Percentiles rank a stretch among this genome's conserved stretches.
These are phyloP conservation scores for Ensete glaucum DNA, from an alignment of 176 grass and related monocot species.

Conservation along the genomic window DNA sequence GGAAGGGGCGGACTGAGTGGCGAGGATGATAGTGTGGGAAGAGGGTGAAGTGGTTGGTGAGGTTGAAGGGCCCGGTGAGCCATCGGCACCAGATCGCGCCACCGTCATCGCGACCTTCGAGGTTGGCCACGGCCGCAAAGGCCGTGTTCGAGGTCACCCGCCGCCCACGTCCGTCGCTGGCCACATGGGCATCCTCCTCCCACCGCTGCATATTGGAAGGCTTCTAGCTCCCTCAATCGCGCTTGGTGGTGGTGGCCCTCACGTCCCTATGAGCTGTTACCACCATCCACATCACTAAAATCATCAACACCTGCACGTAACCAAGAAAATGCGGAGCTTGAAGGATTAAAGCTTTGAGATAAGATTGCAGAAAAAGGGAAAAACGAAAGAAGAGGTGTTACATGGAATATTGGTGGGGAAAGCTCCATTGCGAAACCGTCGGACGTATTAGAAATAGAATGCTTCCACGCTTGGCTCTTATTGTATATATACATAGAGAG, in stretches of 20 bases:
- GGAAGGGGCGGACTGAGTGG: conserved; percentile 29
- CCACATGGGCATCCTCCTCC: conserved; percentile 35
- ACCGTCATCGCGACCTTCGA: conserved; percentile 29
- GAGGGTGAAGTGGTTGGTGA: conserved; percentile 96
- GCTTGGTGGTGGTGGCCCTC: not conserved
- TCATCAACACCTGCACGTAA: not conserved
- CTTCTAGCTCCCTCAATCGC: not conserved
- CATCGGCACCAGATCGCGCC: conserved; percentile 60
- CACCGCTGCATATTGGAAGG: not conserved
- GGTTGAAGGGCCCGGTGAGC: conserved; percentile 95
- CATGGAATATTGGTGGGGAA: not conserved
- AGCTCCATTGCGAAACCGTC: not conserved
- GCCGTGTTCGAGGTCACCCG: conserved; percentile 64
- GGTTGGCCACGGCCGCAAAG: conserved; percentile 48
- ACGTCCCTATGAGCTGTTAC: not conserved
- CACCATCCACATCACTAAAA: not conserved
- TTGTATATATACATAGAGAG: too few relatives aligned
- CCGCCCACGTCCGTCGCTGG: conserved; percentile 60
- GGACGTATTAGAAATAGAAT: not conserved
- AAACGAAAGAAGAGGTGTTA: not conserved
- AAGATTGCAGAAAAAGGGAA: too few relatives aligned
- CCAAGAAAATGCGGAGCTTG: not conserved
- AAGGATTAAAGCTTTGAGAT: not conserved
- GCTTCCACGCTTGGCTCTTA: too few relatives aligned
- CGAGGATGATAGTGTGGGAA: conserved; percentile 75